Base-by-base conservation (phyloP, 257 asterid genomes). In the Rauvolfia tetraphylla region DNA sequence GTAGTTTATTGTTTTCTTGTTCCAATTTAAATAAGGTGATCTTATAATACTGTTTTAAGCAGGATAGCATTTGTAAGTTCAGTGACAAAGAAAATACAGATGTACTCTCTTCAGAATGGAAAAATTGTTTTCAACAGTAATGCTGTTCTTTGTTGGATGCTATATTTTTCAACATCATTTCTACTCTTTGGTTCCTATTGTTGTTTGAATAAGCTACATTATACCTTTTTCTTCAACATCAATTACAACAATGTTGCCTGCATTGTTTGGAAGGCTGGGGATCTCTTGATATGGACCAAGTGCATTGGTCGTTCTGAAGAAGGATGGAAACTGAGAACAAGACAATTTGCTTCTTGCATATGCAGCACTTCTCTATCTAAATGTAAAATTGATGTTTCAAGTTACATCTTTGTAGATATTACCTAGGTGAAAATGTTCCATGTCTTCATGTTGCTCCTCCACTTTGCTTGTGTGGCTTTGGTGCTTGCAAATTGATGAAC, bases 181-280 rank as follows among this genome's bases (percentile, higher is more conserved):
- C 1, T 31, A 6, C 23, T 14, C 29, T 63, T 63, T 34, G 12
- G 25, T 7, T 63, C 15, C 42, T 31, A 33, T 5, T 33, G 20
- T 31, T 59, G 67, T 59, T 59, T 62, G 68, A 34, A 33, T 15
- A 39, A 17, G 14, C 34, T 5, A 33, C 44, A 33, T 33, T 1
- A 6, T 12, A 31, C 3, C 41, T 31, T 29, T 27, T 33, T 11
- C 41, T 53, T 41, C 42, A 59, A 11, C 51, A 36, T 15, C n/a
- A 27, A 33, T 22, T 7, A 27, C 56, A 54, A 5, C 39, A 33
- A 39, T n/a, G n/a, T 17, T 49, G 25, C 44, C 25, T 34, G 44
- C 33, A 23, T 72, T 72, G 67, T 72, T 23, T 54, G 42, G 51
- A 59, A 36, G 66, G 72, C 34, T 13, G n/a, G 46, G 53, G 44